These are phyloP conservation scores for Esteya vermicola DNA, from an alignment of 2,329 filamentous ascomycete species.

Conservation along the genomic window DNA sequence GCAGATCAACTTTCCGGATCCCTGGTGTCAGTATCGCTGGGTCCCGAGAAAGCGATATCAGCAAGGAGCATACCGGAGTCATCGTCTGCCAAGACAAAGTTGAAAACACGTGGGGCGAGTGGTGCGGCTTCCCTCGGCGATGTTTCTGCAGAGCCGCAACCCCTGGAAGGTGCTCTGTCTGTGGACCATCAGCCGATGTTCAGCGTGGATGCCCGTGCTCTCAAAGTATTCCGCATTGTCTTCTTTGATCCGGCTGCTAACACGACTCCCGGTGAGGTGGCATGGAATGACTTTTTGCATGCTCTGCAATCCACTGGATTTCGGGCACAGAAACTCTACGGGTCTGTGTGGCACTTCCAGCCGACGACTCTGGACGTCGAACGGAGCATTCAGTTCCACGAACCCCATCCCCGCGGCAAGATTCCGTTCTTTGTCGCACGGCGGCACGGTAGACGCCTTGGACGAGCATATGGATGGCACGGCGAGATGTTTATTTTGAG, in stretches of 20 bases:
- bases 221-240: conserved; percentile 24
- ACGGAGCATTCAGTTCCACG: conserved; percentile 43
- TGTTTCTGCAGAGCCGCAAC: background rate
- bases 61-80: background rate
- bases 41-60: background rate
- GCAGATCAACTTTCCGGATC: background rate
- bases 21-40: background rate
- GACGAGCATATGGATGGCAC: conserved; percentile 34
- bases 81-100: conserved; percentile 9
- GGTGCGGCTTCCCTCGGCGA: background rate
- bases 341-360: conserved; percentile 46
- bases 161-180: too few relatives aligned
- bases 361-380: conserved; percentile 25
- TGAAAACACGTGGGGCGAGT: conserved; percentile 2
- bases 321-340: conserved; percentile 39
- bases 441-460: conserved; percentile 31
- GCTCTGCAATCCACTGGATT: conserved; percentile 38
- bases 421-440: conserved; percentile 31
- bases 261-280: conserved; percentile 29
- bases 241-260: conserved; percentile 20
- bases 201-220: conserved; percentile 16
- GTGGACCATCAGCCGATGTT: conserved; percentile 7
- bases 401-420: conserved; percentile 41
- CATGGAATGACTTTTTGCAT: conserved; percentile 38
- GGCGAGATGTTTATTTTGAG: conserved; percentile 25